Percentiles rank a stretch among this genome's conserved stretches.
These are phyloP conservation scores for Colletotrichum spinosum DNA, from an alignment of 2,329 filamentous ascomycete genomes.

Conservation along the genomic window DNA sequence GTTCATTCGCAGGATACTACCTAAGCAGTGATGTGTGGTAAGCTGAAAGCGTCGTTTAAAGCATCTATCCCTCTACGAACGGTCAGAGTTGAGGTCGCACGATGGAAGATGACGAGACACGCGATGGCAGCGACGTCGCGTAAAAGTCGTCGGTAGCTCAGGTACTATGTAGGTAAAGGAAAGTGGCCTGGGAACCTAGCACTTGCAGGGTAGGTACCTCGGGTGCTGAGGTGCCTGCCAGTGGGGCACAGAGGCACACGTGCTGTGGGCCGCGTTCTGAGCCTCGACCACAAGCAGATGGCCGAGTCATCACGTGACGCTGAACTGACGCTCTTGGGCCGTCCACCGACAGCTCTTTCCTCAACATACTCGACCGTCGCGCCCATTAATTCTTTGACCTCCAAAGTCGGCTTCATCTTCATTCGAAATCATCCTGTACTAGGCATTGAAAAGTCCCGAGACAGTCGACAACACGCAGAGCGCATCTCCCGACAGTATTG, in stretches of 20 bases:
- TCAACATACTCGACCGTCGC: constrained; percentile 29
- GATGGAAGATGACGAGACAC: background rate
- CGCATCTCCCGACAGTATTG: background rate
- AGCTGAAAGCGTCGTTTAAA: background rate
- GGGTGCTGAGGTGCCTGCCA: no score
- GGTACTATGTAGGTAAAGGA: background rate
- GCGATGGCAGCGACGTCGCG: constrained; percentile 7
- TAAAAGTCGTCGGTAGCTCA: constrained; percentile 24
- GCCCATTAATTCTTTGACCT: background rate
- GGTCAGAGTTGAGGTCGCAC: background rate
- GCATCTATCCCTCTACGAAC: background rate
- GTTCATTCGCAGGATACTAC: constrained; percentile 19
- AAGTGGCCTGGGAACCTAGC: background rate
- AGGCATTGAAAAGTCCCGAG: no score
- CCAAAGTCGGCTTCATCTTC: background rate
- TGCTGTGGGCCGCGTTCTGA: no score
- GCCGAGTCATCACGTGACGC: constrained; percentile 52
- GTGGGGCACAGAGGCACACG: no score
- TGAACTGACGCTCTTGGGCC: constrained; percentile 44
- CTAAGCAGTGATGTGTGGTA: background rate
- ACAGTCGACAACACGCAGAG: no score
- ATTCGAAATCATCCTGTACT: no score
- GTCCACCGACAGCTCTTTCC: constrained; percentile 31
- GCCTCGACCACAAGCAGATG: background rate
- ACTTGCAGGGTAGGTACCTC: no score